Evolutionary conservation across 345 rosid genomes (phyloP), one percentile per base, ranked within the genome.

Genomic region (Rhizophora apiculata): DNA sequence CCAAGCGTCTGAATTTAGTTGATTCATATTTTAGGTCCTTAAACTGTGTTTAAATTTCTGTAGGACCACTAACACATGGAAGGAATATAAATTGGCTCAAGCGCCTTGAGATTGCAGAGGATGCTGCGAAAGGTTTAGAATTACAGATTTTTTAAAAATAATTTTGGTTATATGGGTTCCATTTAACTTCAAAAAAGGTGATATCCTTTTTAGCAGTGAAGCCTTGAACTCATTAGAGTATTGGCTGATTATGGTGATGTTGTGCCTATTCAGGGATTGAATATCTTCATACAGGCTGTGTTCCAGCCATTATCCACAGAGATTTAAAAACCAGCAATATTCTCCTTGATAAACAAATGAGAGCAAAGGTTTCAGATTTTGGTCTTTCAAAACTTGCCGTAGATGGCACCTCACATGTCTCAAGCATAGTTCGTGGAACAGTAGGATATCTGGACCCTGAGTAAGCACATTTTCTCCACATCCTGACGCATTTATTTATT

Each of bases 401-500:
- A 19, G 98, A 96, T 37, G 99, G 96, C 62, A 88, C 80, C 67
- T 96, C 99, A 65, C 99, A 96, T 30, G 98, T 96, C 64, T 96
- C 98, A 1, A 96, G 99, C 82, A 84, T 96, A 64, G 99, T 96
- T 71, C 89, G 98, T 46, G 99, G 99, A 77, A 96, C 99, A 26
- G 92, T 96, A 22, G 99, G 99, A n/a, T 96, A 96, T 69, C 76
- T 96, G 70, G 99, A 96, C 79, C 99, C 99, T 0, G 99, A 96
- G 99, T 96, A 88, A 75, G 97, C 29, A 72, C 62, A 64, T 74
- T 26, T 62, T 62, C 53, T 55, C 30, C 31, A 6, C 49, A n/a
- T 49, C n/a, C 58, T 53, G 29, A 5, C 5, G 5, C 15, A 32
- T 59, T 24, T 64, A 46, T 58, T 58, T n/a, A 29, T 62, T 62